Evolutionary conservation across 192 early-diverging fungal genomes (phyloP), one percentile per base, ranked within the genome.

Genomic region (Paraglomus brasilianum): DNA sequence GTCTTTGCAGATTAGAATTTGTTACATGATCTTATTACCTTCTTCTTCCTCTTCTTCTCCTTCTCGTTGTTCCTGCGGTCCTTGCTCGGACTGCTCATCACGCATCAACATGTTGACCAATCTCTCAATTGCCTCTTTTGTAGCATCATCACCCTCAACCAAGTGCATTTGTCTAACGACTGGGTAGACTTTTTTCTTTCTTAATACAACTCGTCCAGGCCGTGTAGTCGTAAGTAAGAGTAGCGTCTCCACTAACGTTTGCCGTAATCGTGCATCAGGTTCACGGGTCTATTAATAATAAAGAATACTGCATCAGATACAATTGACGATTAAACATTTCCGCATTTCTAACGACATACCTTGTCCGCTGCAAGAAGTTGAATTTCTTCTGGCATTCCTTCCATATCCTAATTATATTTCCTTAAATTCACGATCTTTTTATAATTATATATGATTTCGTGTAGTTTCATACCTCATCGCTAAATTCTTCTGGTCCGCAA

Each of bases 401-500:
- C 95, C 87, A 94, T 93, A 44, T 97, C 94, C 84, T 88, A 62
- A 0, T 57, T 15, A 49, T 4, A 17, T 58, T 6, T 19, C 30
- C 30, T 53, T 21, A 24, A 17, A 2, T 8, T 8, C 30, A 24
- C 4, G 51, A 19, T 6, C 38, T 30, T 55, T 55, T 0, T 11
- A 68, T 17, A 79, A 17, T 44, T 63, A 11, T 17, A 5, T 42
- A 3, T 39, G 11, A 2, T 8, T 48, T 9, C 40, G 49, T 45
- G 74, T 39, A 22, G 13, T 56, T 19, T 73, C 79, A 53, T 69
- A 89, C 88, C 57, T 98, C 96, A 21, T 90, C 82, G 61, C 91
- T 88, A 74, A 89, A 95, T 63, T 98, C 95, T 58, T 97, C 95
- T 0, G 91, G 89, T 5, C 96, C 96, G 61, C 90, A 92, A 41